A percentile compares a stretch with the other conserved stretches of the same genome.
Conservation (phyloP, 805 yeast genomes). For the Teunomyces aglyptinius region DNA sequence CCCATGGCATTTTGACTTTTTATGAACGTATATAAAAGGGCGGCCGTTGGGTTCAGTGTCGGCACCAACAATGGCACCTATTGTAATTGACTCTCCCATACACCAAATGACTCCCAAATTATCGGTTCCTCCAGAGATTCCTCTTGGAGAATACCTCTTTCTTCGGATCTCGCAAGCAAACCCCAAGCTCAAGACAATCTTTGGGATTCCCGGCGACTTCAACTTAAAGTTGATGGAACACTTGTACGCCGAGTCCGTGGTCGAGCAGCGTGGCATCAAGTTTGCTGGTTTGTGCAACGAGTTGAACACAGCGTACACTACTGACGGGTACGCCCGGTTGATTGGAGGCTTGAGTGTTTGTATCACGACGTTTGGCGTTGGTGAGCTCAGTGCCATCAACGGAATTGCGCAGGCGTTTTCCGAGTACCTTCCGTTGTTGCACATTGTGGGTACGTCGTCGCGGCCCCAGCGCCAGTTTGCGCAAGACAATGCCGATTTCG, state of each 20-base stretch:
- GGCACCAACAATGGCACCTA: not conserved
- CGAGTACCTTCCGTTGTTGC: slow-evolving; percentile 75
- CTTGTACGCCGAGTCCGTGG: slow-evolving; percentile 45
- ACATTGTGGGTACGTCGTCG: slow-evolving; percentile 71
- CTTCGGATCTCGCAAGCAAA: slow-evolving; percentile 53
- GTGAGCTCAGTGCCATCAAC: slow-evolving; percentile 81
- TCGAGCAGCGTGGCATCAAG: slow-evolving; percentile 39
- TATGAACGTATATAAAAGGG: not conserved
- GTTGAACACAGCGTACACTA: slow-evolving; percentile 84
- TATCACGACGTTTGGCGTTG: slow-evolving; percentile 82
- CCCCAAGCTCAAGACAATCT: slow-evolving; percentile 50
- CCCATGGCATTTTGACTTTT: not conserved
- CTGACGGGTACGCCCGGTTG: slow-evolving; percentile 82
- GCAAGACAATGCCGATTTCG: slow-evolving; percentile 6
- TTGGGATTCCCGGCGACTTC: slow-evolving; percentile 82
- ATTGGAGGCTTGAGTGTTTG: slow-evolving; percentile 60
- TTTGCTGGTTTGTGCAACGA: slow-evolving; percentile 91
- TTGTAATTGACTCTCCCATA: not conserved
- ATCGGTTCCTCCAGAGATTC: slow-evolving; percentile 22
- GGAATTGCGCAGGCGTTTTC: slow-evolving; percentile 83
- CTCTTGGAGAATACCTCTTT: slow-evolving; percentile 67
- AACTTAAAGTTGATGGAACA: slow-evolving; percentile 68
- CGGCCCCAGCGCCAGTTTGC: slow-evolving; percentile 24
- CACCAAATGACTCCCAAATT: not conserved
- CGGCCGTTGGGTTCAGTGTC: no score